These are phyloP conservation scores for Tuber melanosporum DNA, from an alignment of 495 filamentous ascomycete genomes.

Conservation along the genomic window DNA sequence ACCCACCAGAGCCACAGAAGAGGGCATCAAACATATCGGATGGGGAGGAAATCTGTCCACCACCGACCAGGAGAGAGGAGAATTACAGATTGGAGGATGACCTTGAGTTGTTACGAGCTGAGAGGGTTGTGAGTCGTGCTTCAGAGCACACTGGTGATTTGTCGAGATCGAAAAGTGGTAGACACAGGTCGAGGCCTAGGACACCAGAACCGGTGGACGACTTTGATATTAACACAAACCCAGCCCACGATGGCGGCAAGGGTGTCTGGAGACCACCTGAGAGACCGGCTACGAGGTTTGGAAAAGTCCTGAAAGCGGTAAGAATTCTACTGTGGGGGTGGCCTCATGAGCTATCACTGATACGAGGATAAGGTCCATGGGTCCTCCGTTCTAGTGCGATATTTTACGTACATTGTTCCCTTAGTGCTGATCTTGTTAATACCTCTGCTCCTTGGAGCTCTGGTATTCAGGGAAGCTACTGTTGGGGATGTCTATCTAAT, in stretches of 20 bases:
- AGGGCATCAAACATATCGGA: not conserved
- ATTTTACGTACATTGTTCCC: constrained; percentile 79
- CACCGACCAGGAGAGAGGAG: constrained; percentile 50
- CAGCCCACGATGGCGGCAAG: constrained; percentile 63
- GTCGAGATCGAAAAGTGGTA: constrained; percentile 43
- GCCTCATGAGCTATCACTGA: constrained; percentile 54
- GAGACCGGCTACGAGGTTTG: constrained; percentile 57
- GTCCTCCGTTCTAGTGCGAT: constrained; percentile 72
- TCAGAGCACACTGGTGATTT: constrained; percentile 43
- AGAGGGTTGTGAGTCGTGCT: constrained; percentile 61
- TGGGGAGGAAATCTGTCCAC: not conserved
- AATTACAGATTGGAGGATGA: constrained; percentile 75
- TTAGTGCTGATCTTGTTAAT: constrained; percentile 66
- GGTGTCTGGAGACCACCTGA: constrained; percentile 59
- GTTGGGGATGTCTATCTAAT: constrained; percentile 70
- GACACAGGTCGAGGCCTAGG: constrained; percentile 42
- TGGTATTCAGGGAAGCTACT: constrained; percentile 57
- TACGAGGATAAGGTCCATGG: constrained; percentile 54
- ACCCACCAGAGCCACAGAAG: not conserved
- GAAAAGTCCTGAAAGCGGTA: constrained; percentile 55
- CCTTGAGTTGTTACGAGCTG: constrained; percentile 71
- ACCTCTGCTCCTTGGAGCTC: constrained; percentile 69
- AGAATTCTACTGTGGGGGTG: constrained; percentile 8
- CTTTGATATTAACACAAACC: constrained; percentile 71
- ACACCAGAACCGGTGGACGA: constrained; percentile 66